These are phyloP conservation scores for Melocanna baccifera DNA, from an alignment of 176 grass and related monocot genomes.

Conservation along the genomic window DNA sequence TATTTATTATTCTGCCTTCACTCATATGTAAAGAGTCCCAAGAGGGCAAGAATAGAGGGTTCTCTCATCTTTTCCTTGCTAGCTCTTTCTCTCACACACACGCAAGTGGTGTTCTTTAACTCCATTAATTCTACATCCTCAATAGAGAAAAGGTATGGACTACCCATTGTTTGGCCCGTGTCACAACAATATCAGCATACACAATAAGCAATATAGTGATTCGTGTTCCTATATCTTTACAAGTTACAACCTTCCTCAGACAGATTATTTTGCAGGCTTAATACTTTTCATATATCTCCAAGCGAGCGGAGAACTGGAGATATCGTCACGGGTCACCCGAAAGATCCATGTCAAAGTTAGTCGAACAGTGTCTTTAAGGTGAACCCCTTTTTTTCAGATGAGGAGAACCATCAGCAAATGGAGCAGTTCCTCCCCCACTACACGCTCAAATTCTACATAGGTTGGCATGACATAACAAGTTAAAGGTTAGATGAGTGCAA, in stretches of 20 bases:
- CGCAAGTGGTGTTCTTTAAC: too few relatives aligned
- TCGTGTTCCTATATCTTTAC: neutral
- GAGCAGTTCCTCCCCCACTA: neutral
- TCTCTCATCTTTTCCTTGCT: too few relatives aligned
- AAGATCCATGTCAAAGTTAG: neutral
- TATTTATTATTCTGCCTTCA: too few relatives aligned
- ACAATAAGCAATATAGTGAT: neutral
- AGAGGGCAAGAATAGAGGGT: too few relatives aligned
- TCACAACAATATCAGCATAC: neutral
- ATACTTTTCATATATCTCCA: neutral
- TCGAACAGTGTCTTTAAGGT: neutral
- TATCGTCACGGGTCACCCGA: neutral
- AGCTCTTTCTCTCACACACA: too few relatives aligned
- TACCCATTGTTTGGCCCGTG: too few relatives aligned
- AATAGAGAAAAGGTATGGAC: too few relatives aligned
- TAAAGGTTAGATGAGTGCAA: neutral
- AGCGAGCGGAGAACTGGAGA: too few relatives aligned
- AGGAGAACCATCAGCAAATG: neutral
- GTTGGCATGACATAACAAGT: neutral
- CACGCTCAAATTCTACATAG: neutral
- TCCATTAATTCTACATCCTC: too few relatives aligned
- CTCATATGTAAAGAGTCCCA: too few relatives aligned
- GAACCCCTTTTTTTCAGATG: constrained; percentile 14
- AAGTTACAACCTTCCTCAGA: constrained; percentile 23
- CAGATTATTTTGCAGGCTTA: neutral